Evolutionary conservation across 2,329 filamentous ascomycete genomes (phyloP).

Genomic region (Penicillium occitanis): DNA sequence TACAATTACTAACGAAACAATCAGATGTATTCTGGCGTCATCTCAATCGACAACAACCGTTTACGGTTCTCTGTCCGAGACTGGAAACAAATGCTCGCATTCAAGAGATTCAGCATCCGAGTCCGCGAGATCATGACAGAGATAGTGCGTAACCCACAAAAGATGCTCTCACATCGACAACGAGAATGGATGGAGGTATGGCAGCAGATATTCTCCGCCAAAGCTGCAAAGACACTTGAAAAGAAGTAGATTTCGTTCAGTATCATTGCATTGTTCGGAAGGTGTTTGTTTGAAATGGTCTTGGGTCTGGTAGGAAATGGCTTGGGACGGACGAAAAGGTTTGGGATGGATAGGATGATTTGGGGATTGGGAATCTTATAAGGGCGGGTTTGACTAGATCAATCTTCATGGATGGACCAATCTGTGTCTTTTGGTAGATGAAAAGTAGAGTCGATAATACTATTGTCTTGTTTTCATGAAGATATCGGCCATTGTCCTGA

Average conservation of each 20-base stretch:
- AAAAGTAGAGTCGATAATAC: neutral
- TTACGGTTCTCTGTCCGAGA: constrained; percentile 78
- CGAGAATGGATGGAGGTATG: constrained; percentile 73
- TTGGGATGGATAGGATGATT: neutral
- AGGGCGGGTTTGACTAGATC: neutral
- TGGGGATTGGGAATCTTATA: neutral
- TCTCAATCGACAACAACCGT: constrained; percentile 83
- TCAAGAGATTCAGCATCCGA: constrained; percentile 74
- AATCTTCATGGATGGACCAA: neutral
- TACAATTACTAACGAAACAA: neutral
- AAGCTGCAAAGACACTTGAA: constrained; percentile 21
- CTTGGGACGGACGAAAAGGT: neutral
- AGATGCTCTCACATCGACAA: constrained; percentile 58
- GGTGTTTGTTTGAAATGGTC: neutral
- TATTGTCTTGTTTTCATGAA: neutral
- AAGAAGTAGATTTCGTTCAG: constrained; percentile 2
- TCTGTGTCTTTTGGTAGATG: neutral
- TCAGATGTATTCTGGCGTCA: constrained; percentile 80
- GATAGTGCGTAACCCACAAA: constrained; percentile 57
- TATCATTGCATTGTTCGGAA: neutral
- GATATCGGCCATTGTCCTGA: neutral
- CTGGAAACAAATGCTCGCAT: constrained; percentile 87
- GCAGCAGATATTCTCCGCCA: constrained; percentile 63
- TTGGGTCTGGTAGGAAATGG: neutral
- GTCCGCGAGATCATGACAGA: constrained; percentile 73